phyloP scores from a whole-genome alignment of 2,329 filamentous ascomycete species.

The Ustulina deusta region DNA sequence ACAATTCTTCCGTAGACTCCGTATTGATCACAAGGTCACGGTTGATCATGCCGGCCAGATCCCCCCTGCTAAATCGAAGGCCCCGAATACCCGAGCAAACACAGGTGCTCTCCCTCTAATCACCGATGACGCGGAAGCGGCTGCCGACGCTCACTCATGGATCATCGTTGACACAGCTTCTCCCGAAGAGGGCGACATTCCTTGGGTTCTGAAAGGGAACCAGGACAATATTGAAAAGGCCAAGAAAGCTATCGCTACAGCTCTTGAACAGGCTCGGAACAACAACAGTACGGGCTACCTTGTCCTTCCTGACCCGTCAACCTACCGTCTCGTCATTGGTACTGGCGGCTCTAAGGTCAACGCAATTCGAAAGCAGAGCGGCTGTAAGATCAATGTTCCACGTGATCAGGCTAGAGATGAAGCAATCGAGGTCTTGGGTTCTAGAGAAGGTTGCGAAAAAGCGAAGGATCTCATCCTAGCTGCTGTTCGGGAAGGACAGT shows the following conservation, averaged over 20 bases:
- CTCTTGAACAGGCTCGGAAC: constrained; percentile 77
- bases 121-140: constrained; percentile 80
- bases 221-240: constrained; percentile 85
- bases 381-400: constrained; percentile 93
- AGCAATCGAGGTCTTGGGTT: constrained; percentile 90
- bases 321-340: constrained; percentile 91
- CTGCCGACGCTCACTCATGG: constrained; percentile 82
- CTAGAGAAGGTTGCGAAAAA: constrained; percentile 82
- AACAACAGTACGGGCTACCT: constrained; percentile 85
- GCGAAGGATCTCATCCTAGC: constrained; percentile 91
- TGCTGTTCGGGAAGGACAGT: constrained; percentile 74
- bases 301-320: constrained; percentile 86
- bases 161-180: constrained; percentile 75
- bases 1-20: constrained; percentile 90
- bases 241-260: constrained; percentile 77
- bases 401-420: constrained; percentile 80
- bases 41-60: constrained; percentile 90
- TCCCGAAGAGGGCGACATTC: constrained; percentile 77
- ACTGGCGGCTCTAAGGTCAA: constrained; percentile 92
- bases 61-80: constrained; percentile 75
- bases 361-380: constrained; percentile 88
- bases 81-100: constrained; percentile 66
- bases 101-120: constrained; percentile 84
- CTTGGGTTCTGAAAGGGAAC: constrained; percentile 88
- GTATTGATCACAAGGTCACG: constrained; percentile 86